Percentiles rank a stretch among this genome's conserved stretches.
These are phyloP conservation scores for Fusarium sp. DNA, from an alignment of 2,329 filamentous ascomycete species.

Conservation along the genomic window DNA sequence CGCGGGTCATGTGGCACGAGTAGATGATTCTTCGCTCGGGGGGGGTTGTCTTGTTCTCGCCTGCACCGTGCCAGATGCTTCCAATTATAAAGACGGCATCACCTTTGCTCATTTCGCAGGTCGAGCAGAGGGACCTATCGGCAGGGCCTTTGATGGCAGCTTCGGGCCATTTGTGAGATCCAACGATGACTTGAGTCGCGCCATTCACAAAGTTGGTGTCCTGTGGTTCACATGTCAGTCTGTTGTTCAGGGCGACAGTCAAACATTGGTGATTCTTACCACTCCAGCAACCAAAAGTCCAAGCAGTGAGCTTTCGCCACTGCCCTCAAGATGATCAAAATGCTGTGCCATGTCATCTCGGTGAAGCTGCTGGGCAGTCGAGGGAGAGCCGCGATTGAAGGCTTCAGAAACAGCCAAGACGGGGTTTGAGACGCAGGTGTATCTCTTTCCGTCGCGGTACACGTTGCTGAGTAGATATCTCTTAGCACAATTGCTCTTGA, in stretches of 20 bases:
- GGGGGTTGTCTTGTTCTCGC: not conserved
- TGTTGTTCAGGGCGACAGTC: not conserved
- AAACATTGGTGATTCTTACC: not conserved
- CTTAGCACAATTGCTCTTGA: not conserved
- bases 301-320: constrained; percentile 9
- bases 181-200: constrained; percentile 10
- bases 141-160: constrained; percentile 9
- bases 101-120: not conserved
- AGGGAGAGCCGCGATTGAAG: constrained; percentile 5
- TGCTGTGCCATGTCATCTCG: constrained; percentile 13
- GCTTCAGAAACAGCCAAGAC: constrained; percentile 11
- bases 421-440: constrained; percentile 7
- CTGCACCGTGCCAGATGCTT: constrained; percentile 12
- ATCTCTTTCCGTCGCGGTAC: not conserved
- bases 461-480: not conserved
- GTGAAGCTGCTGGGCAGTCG: constrained; percentile 4
- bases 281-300: constrained; percentile 5
- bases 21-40: constrained; percentile 5
- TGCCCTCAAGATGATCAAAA: constrained; percentile 10
- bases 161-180: constrained; percentile 7
- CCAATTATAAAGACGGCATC: constrained; percentile 11
- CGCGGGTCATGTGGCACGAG: constrained; percentile 6
- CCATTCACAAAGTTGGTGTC: constrained; percentile 10
- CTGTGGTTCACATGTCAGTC: not conserved
- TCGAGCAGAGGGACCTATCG: constrained; percentile 1